Evolutionary conservation across 2,329 filamentous ascomycete species (phyloP).

Genomic region (Fusarium duplospermum): DNA sequence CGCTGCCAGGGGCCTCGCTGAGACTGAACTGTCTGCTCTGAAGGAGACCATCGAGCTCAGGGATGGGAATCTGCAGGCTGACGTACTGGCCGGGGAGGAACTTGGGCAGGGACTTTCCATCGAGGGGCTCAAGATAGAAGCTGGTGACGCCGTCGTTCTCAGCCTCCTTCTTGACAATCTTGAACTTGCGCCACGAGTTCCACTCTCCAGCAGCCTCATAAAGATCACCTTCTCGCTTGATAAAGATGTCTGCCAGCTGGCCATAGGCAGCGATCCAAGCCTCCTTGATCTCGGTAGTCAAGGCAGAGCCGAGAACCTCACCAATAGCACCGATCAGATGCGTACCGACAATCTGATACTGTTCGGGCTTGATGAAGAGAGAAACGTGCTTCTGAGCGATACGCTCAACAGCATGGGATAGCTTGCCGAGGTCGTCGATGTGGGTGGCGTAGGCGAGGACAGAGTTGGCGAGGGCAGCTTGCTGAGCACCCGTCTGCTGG

Average conservation of each 20-base stretch:
- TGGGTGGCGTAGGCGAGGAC: slow-evolving; percentile 79
- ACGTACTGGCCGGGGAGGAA: slow-evolving; percentile 82
- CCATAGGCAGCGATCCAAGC: slow-evolving; percentile 80
- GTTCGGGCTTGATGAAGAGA: slow-evolving; percentile 74
- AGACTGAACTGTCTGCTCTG: slow-evolving; percentile 83
- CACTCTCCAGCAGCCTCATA: slow-evolving; percentile 64
- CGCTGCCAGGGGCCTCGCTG: slow-evolving; percentile 67
- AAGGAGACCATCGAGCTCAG: slow-evolving; percentile 66
- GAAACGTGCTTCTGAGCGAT: slow-evolving; percentile 83
- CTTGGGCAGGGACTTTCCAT: slow-evolving; percentile 65
- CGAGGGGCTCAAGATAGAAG: slow-evolving; percentile 75
- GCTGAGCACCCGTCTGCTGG: slow-evolving; percentile 75
- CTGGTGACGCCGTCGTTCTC: slow-evolving; percentile 73
- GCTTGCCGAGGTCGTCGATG: slow-evolving; percentile 74
- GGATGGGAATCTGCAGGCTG: slow-evolving; percentile 71
- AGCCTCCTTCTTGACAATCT: slow-evolving; percentile 68
- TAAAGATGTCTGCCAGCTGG: slow-evolving; percentile 78
- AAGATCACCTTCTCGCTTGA: slow-evolving; percentile 70
- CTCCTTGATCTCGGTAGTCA: slow-evolving; percentile 73
- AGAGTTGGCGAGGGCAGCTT: slow-evolving; percentile 74
- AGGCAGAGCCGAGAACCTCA: slow-evolving; percentile 72
- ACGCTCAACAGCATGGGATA: slow-evolving; percentile 69
- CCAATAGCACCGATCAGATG: slow-evolving; percentile 76
- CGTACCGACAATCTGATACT: slow-evolving; percentile 77
- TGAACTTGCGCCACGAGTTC: slow-evolving; percentile 63